phyloP scores from a whole-genome alignment of 164 flowering plant genomes.

The Hamamelis virginiana region DNA sequence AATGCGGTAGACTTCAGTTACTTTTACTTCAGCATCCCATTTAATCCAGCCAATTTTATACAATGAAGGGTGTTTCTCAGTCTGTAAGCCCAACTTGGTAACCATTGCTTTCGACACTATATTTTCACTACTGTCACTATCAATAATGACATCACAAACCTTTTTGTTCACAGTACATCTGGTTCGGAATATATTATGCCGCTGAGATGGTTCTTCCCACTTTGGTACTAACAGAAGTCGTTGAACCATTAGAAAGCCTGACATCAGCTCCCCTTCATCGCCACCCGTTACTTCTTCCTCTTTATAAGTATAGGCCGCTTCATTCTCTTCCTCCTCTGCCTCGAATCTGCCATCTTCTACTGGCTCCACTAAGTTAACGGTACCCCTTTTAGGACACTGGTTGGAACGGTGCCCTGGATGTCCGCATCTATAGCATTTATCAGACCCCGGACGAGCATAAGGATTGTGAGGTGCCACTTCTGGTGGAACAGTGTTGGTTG shows the following conservation, averaged over 20 bases:
- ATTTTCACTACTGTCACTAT: neutral
- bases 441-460: neutral
- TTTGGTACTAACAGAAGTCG: too few relatives aligned
- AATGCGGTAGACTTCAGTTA: neutral
- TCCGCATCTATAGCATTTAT: neutral
- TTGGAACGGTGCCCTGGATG: neutral
- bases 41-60: neutral
- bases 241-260: too few relatives aligned
- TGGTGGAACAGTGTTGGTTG: neutral
- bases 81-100: neutral
- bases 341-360: neutral
- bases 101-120: neutral
- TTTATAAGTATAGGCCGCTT: neutral
- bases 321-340: neutral
- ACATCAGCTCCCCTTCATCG: neutral
- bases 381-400: neutral
- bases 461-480: neutral
- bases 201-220: neutral
- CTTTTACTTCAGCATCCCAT: neutral
- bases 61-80: neutral
- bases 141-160: neutral
- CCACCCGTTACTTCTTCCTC: neutral
- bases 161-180: neutral
- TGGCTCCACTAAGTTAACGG: neutral
- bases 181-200: neutral